phyloP scores from a whole-genome alignment of 352 stramenopile species.

The Elongisporangium anandrum region DNA sequence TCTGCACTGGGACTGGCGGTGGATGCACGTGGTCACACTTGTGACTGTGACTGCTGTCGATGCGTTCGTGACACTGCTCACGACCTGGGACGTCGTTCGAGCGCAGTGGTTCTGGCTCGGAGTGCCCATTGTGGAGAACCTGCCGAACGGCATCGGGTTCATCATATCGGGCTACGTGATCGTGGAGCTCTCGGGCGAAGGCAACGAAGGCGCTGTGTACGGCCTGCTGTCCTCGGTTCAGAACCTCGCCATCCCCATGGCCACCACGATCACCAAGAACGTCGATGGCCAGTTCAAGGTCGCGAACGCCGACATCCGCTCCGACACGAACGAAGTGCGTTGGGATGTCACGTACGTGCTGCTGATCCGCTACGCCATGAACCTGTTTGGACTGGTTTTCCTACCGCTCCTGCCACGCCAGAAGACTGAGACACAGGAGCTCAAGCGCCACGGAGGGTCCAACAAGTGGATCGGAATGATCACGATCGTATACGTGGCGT shows the following conservation, averaged over 20 bases:
- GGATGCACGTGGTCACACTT: slow-evolving; percentile 1
- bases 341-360: slow-evolving; percentile 37
- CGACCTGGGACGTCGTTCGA: slow-evolving; percentile 15
- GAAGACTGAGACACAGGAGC: slow-evolving; percentile 35
- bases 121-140: slow-evolving; percentile 6
- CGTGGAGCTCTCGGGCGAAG: slow-evolving; percentile 17
- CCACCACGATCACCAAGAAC: slow-evolving; percentile 22
- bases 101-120: slow-evolving; percentile 20
- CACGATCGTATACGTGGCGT: slow-evolving; percentile 23
- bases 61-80: slow-evolving; percentile 3
- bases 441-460: slow-evolving; percentile 26
- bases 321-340: slow-evolving; percentile 26
- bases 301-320: slow-evolving; percentile 31
- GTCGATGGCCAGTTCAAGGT: slow-evolving; percentile 33
- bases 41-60: slow-evolving; percentile 6
- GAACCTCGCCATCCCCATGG: slow-evolving; percentile 17
- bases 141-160: slow-evolving; percentile 12
- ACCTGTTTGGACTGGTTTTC: slow-evolving; percentile 19
- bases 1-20: slow-evolving; percentile 10
- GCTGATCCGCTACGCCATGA: slow-evolving; percentile 36
- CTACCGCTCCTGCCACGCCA: slow-evolving; percentile 35
- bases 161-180: slow-evolving; percentile 13
- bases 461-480: slow-evolving; percentile 23
- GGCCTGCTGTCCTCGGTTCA: slow-evolving; percentile 17
- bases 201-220: slow-evolving; percentile 16